Conservation (phyloP, 208 protist species). For the Tritrichomonas foetus region DNA sequence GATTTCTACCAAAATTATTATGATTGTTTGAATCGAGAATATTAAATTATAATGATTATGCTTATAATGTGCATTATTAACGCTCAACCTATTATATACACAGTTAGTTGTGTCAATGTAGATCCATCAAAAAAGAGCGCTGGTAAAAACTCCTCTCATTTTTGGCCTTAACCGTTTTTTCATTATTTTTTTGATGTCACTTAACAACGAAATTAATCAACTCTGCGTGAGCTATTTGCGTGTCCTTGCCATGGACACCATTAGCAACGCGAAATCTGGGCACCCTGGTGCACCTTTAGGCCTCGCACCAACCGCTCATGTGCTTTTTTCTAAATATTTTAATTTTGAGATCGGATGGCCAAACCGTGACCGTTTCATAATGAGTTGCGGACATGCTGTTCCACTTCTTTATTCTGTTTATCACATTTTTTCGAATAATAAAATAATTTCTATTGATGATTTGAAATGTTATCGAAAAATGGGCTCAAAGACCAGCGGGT, state of each 20-base stretch:
- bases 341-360: constrained; percentile 84
- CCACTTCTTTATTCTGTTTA: constrained; percentile 91
- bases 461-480: constrained; percentile 89
- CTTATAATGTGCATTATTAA: no score
- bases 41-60: no score
- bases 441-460: constrained; percentile 80
- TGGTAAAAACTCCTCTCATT: no score
- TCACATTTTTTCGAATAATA: constrained; percentile 74
- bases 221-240: constrained; percentile 45
- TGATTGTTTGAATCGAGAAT: no score
- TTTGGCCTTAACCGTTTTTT: no score
- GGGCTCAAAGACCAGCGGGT: constrained; percentile 86
- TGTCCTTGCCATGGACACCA: constrained; percentile 69
- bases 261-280: constrained; percentile 78
- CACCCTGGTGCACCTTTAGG: constrained; percentile 68
- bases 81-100: no score
- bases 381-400: constrained; percentile 98
- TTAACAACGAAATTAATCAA: not conserved
- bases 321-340: constrained; percentile 71
- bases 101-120: no score
- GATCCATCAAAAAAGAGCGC: no score
- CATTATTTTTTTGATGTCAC: no score
- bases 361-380: constrained; percentile 96
- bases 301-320: constrained; percentile 81
- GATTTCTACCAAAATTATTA: no score